phyloP scores from a whole-genome alignment of 2,329 filamentous ascomycete species.

The Fusarium nisikadoi region DNA sequence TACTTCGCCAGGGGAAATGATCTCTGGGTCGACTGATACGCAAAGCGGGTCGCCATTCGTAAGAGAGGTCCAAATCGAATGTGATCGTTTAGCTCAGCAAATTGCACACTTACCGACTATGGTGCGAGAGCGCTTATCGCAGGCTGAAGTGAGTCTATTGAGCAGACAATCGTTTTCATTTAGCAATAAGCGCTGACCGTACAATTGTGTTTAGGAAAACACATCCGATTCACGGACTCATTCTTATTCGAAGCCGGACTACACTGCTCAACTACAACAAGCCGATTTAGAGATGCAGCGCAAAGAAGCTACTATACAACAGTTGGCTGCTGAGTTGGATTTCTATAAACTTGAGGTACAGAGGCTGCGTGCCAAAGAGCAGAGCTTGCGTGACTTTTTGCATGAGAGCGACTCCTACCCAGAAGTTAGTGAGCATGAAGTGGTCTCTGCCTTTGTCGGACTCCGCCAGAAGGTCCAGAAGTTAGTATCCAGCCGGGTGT shows the following conservation, averaged over 20 bases:
- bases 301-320: background rate
- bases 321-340: background rate
- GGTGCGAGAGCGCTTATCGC: background rate
- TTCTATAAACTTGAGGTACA: background rate
- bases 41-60: background rate
- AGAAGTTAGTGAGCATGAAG: background rate
- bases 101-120: background rate
- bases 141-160: background rate
- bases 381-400: background rate
- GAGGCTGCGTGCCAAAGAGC: background rate
- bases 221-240: background rate
- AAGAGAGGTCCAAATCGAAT: background rate
- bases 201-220: background rate
- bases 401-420: background rate
- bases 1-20: background rate
- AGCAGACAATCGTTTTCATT: background rate
- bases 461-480: background rate
- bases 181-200: background rate
- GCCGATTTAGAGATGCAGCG: background rate
- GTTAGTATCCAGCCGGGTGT: background rate
- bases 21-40: background rate
- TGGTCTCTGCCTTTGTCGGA: background rate
- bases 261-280: background rate
- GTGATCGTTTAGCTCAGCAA: background rate
- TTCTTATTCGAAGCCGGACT: background rate